A percentile compares a stretch with the other conserved stretches of the same genome.
Conservation (phyloP, 176 grass and related monocot genomes). For the Stipa capillata region DNA sequence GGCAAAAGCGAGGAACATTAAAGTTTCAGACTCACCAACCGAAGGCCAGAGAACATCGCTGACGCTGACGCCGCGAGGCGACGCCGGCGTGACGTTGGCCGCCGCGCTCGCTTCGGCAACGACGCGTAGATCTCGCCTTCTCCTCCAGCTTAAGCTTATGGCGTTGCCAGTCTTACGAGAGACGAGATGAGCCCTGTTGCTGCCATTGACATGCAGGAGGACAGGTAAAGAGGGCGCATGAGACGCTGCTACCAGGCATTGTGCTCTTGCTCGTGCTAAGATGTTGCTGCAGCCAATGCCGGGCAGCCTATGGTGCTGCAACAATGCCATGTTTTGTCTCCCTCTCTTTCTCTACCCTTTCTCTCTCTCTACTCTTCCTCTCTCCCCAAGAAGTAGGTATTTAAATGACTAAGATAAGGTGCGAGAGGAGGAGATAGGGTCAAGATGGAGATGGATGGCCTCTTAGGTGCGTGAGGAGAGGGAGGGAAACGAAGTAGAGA, state of each 20-base stretch:
- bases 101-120: not conserved
- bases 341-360: not conserved
- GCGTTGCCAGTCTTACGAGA: not conserved
- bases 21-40: conserved; percentile 40
- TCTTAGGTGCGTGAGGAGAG: conserved; percentile 17
- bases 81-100: not conserved
- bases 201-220: conserved; percentile 18
- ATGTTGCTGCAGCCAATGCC: conserved; percentile 32
- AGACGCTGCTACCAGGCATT: conserved; percentile 25
- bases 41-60: conserved; percentile 93
- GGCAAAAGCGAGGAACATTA: not conserved
- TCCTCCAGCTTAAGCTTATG: not conserved
- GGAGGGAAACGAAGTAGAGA: not conserved
- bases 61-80: conserved; percentile 30
- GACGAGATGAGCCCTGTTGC: not conserved
- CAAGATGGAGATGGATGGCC: not conserved
- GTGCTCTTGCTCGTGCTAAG: conserved; percentile 8
- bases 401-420: conserved; percentile 38
- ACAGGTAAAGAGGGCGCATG: not conserved
- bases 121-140: not conserved
- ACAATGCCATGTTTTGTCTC: conserved; percentile 32
- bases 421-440: conserved; percentile 18
- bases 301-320: conserved; percentile 32
- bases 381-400: conserved; percentile 22
- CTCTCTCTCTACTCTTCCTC: not conserved